Evolutionary conservation across 2,329 filamentous ascomycete genomes (phyloP).

Genomic region (Lachnellula hyalina): DNA sequence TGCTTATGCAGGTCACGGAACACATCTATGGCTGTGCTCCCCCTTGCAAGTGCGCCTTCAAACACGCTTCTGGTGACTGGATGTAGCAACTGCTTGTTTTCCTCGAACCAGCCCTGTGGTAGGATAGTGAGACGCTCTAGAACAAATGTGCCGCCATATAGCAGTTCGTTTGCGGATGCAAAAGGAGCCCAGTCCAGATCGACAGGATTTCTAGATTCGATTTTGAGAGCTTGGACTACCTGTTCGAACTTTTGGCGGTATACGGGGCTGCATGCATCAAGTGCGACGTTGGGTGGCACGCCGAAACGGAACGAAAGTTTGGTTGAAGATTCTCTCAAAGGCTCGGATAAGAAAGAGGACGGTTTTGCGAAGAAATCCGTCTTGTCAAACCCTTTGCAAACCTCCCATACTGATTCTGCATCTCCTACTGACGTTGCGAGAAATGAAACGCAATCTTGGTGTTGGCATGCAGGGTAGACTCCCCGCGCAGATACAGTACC

Average conservation of each 20-base stretch:
- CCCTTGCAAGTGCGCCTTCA: conserved; percentile 33
- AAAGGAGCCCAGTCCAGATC: conserved; percentile 41
- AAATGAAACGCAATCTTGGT: conserved; percentile 49
- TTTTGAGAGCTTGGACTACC: conserved; percentile 36
- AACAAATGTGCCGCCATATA: conserved; percentile 49
- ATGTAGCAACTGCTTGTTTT: conserved; percentile 45
- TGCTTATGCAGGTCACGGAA: conserved; percentile 44
- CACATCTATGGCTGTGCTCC: conserved; percentile 40
- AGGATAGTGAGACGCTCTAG: conserved; percentile 42
- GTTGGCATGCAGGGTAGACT: conserved; percentile 46
- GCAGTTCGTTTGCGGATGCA: conserved; percentile 42
- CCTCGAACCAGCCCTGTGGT: conserved; percentile 35
- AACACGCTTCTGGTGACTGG: conserved; percentile 45
- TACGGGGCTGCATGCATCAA: conserved; percentile 37
- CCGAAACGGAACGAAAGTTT: conserved; percentile 44
- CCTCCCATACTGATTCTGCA: conserved; percentile 43
- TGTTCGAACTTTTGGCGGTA: conserved; percentile 40
- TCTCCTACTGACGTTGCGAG: conserved; percentile 41
- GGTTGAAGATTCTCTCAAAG: neutral
- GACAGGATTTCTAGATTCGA: conserved; percentile 29
- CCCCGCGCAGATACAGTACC: conserved; percentile 43
- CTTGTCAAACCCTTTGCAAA: conserved; percentile 40
- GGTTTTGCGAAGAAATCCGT: conserved; percentile 47
- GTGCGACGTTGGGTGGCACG: conserved; percentile 39
- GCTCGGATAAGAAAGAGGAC: conserved; percentile 19